These are phyloP conservation scores for Geotrichum histeridarum DNA, from an alignment of 1,139 yeast species.

Conservation along the genomic window DNA sequence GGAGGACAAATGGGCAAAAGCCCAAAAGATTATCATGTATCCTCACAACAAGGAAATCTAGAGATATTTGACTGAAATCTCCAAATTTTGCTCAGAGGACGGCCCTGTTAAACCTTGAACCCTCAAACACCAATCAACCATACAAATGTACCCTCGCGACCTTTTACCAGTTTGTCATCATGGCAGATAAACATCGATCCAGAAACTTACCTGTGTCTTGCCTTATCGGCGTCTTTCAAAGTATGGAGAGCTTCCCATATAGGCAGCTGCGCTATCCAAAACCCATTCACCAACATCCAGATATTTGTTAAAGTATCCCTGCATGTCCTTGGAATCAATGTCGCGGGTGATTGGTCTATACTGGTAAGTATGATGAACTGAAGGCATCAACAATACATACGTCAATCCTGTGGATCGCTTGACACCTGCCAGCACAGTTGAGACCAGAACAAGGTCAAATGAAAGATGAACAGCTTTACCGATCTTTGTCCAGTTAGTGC, in stretches of 20 bases:
- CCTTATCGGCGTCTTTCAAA: conserved; percentile 49
- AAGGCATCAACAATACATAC: conserved; percentile 29
- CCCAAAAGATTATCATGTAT: neutral
- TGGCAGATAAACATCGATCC: neutral
- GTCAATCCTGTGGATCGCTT: conserved; percentile 81
- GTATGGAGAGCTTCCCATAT: conserved; percentile 65
- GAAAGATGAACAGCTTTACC: conserved; percentile 52
- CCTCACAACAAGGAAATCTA: neutral
- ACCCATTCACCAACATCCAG: conserved; percentile 77
- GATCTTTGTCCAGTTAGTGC: conserved; percentile 22
- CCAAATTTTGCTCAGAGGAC: neutral
- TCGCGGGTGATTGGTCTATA: conserved; percentile 30
- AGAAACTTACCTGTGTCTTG: neutral
- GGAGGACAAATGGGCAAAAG: neutral
- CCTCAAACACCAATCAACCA: neutral
- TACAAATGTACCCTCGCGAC: conserved; percentile 5
- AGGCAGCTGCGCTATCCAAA: conserved; percentile 67
- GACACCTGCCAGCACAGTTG: conserved; percentile 84
- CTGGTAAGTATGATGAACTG: conserved; percentile 12
- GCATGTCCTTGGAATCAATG: conserved; percentile 45
- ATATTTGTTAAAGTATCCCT: conserved; percentile 58
- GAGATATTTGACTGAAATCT: neutral
- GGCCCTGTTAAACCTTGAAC: neutral
- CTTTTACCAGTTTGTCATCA: conserved; percentile 13
- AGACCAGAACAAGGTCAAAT: conserved; percentile 67